These are phyloP conservation scores for Komagataella phaffii DNA, from an alignment of 805 yeast species.

Conservation along the genomic window DNA sequence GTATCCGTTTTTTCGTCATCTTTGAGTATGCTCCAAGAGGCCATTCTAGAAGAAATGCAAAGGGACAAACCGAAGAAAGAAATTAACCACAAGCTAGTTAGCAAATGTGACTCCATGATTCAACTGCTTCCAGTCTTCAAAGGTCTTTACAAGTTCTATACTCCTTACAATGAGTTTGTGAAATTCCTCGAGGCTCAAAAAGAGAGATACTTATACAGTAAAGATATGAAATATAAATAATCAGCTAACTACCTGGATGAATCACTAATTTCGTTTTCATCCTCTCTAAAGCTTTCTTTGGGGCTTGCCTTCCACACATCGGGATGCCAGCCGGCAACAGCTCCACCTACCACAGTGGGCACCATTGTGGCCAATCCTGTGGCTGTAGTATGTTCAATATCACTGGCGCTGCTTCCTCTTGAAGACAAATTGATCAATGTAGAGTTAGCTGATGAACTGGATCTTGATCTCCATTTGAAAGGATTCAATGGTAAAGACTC, in stretches of 20 bases:
- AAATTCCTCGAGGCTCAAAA: slow-evolving; percentile 23
- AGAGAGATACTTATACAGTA: slow-evolving; percentile 3
- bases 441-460: not conserved
- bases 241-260: not conserved
- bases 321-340: slow-evolving; percentile 36
- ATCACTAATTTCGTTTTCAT: not conserved
- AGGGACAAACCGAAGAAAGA: slow-evolving; percentile 10
- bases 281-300: not conserved
- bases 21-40: slow-evolving; percentile 27
- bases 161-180: slow-evolving; percentile 34
- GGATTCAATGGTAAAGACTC: not conserved
- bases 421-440: not conserved
- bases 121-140: slow-evolving; percentile 39
- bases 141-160: slow-evolving; percentile 34
- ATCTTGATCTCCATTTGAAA: not conserved
- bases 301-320: not conserved
- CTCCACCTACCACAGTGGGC: slow-evolving; percentile 43
- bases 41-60: slow-evolving; percentile 27
- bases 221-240: not conserved
- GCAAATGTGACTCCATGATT: slow-evolving; percentile 32
- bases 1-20: slow-evolving; percentile 21
- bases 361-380: slow-evolving; percentile 23
- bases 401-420: slow-evolving; percentile 3
- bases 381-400: not conserved
- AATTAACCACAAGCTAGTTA: slow-evolving; percentile 19